phyloP scores from a whole-genome alignment of 441 rosid species.

The Eutrema salsugineum region DNA sequence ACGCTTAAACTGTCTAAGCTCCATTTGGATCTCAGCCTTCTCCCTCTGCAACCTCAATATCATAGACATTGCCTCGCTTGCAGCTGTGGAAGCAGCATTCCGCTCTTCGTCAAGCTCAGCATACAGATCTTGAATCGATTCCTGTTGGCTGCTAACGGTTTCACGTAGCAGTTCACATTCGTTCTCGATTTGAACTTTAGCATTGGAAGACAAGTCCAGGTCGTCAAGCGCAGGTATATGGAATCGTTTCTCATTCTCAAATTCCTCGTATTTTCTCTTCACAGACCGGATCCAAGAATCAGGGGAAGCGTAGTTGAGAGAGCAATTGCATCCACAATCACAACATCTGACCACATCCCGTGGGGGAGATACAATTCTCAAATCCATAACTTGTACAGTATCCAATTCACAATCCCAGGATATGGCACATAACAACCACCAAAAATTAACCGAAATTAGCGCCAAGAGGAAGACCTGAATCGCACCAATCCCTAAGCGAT shows the following conservation, averaged over 20 bases:
- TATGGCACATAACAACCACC: background rate
- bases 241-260: constrained; percentile 43
- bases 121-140: constrained; percentile 62
- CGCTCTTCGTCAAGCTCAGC: constrained; percentile 89
- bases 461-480: background rate
- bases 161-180: constrained; percentile 78
- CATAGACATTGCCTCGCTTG: constrained; percentile 98
- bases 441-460: background rate
- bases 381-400: constrained; percentile 51
- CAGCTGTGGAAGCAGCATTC: constrained; percentile 91
- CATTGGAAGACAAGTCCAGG: constrained; percentile 38
- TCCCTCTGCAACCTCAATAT: constrained; percentile 94
- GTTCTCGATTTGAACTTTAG: constrained; percentile 76
- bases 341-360: constrained; percentile 47
- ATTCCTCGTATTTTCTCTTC: constrained; percentile 69
- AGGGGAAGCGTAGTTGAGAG: constrained; percentile 27
- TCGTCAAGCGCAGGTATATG: constrained; percentile 65
- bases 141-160: constrained; percentile 67
- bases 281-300: constrained; percentile 64
- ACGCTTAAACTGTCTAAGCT: constrained; percentile 85
- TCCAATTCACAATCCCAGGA: constrained; percentile 30
- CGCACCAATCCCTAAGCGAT: constrained; percentile 1
- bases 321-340: constrained; percentile 62
- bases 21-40: constrained; percentile 95
- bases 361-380: constrained; percentile 33